These are phyloP conservation scores for Hyparrhenia diplandra DNA, from an alignment of 176 grass and related monocot species.

Conservation along the genomic window DNA sequence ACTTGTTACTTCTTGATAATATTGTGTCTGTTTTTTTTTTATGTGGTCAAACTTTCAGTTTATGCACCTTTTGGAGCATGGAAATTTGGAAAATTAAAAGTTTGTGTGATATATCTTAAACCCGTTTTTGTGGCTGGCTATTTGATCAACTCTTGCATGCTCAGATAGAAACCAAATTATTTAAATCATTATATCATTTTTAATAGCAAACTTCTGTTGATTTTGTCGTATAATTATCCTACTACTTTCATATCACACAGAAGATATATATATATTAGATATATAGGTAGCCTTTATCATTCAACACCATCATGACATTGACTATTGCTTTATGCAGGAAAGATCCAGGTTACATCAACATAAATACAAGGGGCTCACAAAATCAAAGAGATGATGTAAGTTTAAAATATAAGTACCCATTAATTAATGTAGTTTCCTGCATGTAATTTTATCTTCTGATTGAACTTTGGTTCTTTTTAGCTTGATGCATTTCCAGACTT, in stretches of 20 bases:
- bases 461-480: neutral
- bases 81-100: neutral
- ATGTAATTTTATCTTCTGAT: conserved; percentile 17
- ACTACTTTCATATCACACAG: neutral
- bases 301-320: conserved; percentile 19
- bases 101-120: neutral
- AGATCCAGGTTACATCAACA: conserved; percentile 89
- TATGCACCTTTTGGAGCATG: neutral
- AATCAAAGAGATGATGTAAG: conserved; percentile 93
- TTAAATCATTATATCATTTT: neutral
- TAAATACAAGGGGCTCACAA: conserved; percentile 63
- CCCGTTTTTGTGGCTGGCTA: neutral
- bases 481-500: conserved; percentile 6
- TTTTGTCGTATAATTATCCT: neutral
- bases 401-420: conserved; percentile 31
- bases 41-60: neutral
- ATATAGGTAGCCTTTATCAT: conserved; percentile 1
- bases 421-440: conserved; percentile 24
- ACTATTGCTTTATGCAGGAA: conserved; percentile 61
- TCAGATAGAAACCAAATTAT: neutral
- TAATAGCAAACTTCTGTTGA: neutral
- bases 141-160: conserved; percentile 5
- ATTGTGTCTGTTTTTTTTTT: neutral
- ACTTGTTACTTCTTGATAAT: neutral
- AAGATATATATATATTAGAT: conserved; percentile 18